phyloP scores from a whole-genome alignment of 2,329 filamentous ascomycete species.

The Claviceps digitariae region DNA sequence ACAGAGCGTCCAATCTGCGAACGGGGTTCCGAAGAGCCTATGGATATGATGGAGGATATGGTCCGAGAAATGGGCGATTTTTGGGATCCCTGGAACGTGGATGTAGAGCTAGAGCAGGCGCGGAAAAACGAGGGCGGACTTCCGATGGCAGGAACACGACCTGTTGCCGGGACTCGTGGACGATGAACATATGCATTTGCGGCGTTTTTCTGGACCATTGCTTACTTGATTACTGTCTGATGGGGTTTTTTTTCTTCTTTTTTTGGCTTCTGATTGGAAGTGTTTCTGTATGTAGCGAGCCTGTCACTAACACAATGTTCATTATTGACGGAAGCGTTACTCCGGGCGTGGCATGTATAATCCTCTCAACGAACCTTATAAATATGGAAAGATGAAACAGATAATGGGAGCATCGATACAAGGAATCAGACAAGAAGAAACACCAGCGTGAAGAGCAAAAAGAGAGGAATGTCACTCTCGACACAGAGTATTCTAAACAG shows the following conservation, averaged over 20 bases:
- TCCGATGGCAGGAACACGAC: neutral
- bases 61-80: constrained; percentile 24
- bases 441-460: too few species aligned
- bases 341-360: neutral
- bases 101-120: constrained; percentile 21
- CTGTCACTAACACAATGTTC: neutral
- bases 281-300: neutral
- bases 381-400: too few species aligned
- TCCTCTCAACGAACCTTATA: neutral
- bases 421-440: too few species aligned
- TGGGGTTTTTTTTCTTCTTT: too few species aligned
- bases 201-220: neutral
- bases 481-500: too few species aligned
- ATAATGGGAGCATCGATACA: too few species aligned
- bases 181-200: neutral
- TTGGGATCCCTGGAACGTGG: constrained; percentile 21
- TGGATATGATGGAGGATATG: constrained; percentile 24
- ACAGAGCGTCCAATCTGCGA: constrained; percentile 3
- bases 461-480: too few species aligned
- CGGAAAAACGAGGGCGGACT: constrained; percentile 7
- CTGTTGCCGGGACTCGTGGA: neutral
- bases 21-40: constrained; percentile 16
- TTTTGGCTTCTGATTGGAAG: neutral
- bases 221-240: neutral
- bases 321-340: neutral